Evolutionary conservation across 2,329 filamentous ascomycete genomes (phyloP), one percentile per base, ranked within the genome.

Genomic region (Herpomyces periplanetae): DNA sequence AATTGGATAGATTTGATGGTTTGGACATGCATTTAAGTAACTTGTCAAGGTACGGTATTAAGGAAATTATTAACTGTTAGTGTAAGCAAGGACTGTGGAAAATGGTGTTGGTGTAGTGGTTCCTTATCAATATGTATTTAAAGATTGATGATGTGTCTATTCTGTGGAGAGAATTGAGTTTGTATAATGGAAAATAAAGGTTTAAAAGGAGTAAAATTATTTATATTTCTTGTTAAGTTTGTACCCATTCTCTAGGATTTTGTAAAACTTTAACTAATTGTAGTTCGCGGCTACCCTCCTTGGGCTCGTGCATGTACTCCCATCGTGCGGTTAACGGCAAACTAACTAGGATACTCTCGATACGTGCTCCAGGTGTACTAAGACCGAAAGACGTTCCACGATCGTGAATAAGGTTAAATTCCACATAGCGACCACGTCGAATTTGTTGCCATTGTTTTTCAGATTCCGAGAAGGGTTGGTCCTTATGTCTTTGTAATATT

Each of bases 391-490:
- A 60, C 2, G 80, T 96, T 2, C 80, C 80, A 11, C 80, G 56
- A 42, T 96, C 80, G 40, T 96, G 73, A 21, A 96, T 69, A 14
- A 96, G 50, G 41, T 96, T 96, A 41, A 96, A 96, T 41, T 96
- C 80, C 26, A 96, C 80, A 36, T 96, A 96, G 31, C 71, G 51
- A n/a, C 80, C 80, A 27, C 80, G 48, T 19, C 80, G 53, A 25
- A 96, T 48, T 44, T 91, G 80, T 43, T 96, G 80, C 80, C 80
- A 96, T 27, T 66, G 56, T 45, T 87, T 88, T 42, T 88, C 65
- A 28, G 59, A 49, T 18, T 63, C 60, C 0, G 57, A 73, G 31
- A 57, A 96, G 0, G 66, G 58, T 69, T 88, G 71, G 31, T 87
- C 64, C 45, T 85, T 91, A 28, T 80, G 49, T 36, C 51, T 60